phyloP scores from a whole-genome alignment of 306 rosid genomes.

The Mucuna pruriens region DNA sequence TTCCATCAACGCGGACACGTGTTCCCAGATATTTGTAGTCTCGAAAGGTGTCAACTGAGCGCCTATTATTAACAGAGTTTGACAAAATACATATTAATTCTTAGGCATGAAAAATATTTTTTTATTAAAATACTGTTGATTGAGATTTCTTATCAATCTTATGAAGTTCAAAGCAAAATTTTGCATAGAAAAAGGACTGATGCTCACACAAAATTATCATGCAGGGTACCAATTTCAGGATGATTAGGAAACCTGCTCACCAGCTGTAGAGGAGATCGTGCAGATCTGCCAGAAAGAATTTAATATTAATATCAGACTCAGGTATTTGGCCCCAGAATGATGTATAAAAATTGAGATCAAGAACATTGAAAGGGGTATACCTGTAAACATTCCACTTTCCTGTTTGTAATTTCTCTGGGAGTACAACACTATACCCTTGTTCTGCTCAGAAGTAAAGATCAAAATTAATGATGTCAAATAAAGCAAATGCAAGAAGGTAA shows the following conservation, averaged over 20 bases:
- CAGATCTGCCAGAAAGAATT: slow-evolving; percentile 58
- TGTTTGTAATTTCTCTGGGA: slow-evolving; percentile 92
- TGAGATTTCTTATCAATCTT: slow-evolving; percentile 22
- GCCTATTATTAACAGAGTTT: slow-evolving; percentile 62
- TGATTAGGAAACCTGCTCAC: slow-evolving; percentile 75
- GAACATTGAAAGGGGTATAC: slow-evolving; percentile 47
- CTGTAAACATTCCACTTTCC: slow-evolving; percentile 98
- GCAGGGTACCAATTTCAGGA: slow-evolving; percentile 90
- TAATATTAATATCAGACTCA: background rate
- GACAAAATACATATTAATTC: slow-evolving; percentile 38
- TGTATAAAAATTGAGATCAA: slow-evolving; percentile 29
- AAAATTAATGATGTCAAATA: slow-evolving; percentile 37
- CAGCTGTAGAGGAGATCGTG: slow-evolving; percentile 78
- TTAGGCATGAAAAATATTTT: slow-evolving; percentile 26
- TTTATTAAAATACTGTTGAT: background rate
- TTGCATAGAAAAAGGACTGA: slow-evolving; percentile 30
- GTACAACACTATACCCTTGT: slow-evolving; percentile 88
- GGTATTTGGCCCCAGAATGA: slow-evolving; percentile 4
- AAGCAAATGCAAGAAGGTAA: slow-evolving; percentile 27
- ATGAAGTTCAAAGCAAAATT: slow-evolving; percentile 19
- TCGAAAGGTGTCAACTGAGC: slow-evolving; percentile 73
- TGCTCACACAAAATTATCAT: slow-evolving; percentile 94
- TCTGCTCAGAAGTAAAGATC: slow-evolving; percentile 64
- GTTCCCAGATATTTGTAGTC: slow-evolving; percentile 96
- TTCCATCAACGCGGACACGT: slow-evolving; percentile 89